Base-by-base conservation (phyloP, 352 stramenopile genomes). In the Phytophthora crassamura region DNA sequence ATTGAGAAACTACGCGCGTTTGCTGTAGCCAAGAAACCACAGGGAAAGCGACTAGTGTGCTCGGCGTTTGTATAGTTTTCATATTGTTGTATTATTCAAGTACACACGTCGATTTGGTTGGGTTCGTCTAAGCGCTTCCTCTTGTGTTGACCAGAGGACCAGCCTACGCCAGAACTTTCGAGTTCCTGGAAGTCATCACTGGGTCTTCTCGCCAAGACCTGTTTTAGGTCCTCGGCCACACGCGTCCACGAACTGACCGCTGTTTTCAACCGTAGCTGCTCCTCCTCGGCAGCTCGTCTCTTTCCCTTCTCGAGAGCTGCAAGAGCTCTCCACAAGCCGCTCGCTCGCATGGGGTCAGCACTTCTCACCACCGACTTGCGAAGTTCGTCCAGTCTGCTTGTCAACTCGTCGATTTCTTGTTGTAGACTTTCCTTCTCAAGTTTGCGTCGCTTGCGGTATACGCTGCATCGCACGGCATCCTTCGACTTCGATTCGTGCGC, bases 231-330 rank as follows among this genome's bases (percentile, higher is more conserved):
- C 39, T 46, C 6, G 39, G 25, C 10, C 1, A 10, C 39, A 22
- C 11, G 18, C 10, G 15, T 46, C 15, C 14, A 46, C 16, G 39
- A 46, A 22, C 14, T 22, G n/a, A 46, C n/a, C 25, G 39, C 39
- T 14, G 39, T 7, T 12, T 25, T 15, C 39, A 30, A 18, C 9
- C 25, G 15, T 7, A 11, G 14, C 7, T 25, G n/a, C 25, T 46
- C 39, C 39, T 46, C 39, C 16, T 46, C 39, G 25, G 39, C 39
- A 46, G 39, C 39, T 46, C n/a, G 39, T 30, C 39, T 46, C 16
- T 46, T 46, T 46, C 25, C 6, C 39, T 46, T 16, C 11, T 46
- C 39, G 1, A 25, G 14, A 25, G 16, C 25, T 7, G 39, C 39
- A 25, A 46, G 39, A 46, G 39, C 15, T 18, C 39, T 46, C 39